Evolutionary conservation across 805 yeast genomes (phyloP), one percentile per base, ranked within the genome.

Genomic region (Candida ovalis): DNA sequence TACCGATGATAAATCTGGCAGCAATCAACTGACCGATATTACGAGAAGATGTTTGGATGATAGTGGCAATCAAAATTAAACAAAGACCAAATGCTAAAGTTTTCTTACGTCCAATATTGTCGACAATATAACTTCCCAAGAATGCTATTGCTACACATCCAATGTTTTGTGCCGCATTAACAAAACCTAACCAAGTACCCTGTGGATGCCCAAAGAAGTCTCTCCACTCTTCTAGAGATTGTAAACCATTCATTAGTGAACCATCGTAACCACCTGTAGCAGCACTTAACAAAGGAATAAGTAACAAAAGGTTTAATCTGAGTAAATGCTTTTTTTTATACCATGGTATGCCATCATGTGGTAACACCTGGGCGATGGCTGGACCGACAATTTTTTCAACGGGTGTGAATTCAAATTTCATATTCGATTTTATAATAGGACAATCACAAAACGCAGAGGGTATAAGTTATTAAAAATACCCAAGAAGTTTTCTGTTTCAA

Each of bases 211-310:
- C 60, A 58, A 70, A 67, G 22, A 63, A 57, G 2, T 51, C 39
- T 35, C 54, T 57, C 78, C 78, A 75, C 15, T 51, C 52, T 1
- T 47, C 42, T 49, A 74, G 61, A 4, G 72, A 62, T 48, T 74
- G 79, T 44, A 75, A 63, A 42, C 77, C 77, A 53, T 74, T 75
- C 66, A 74, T 64, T 69, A 74, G 65, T 19, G 71, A 64, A 42
- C 71, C 71, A 56, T 72, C 75, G 44, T 67, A 72, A 35, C 75
- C 75, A 30, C 62, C 69, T 50, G 70, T 70, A 28, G 76, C 70
- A 10, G 81, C 72, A 9, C 50, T 47, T 28, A 51, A 23, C 22
- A 47, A 72, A 3, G 55, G 65, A 25, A 74, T 61, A 38, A 74
- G 61, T 27, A 78, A 59, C 4, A 69, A 56, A 32, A 63, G 51